These are phyloP conservation scores for Leccinum pachyderme DNA, from an alignment of 1,284 basidiomycete species.

Conservation along the genomic window DNA sequence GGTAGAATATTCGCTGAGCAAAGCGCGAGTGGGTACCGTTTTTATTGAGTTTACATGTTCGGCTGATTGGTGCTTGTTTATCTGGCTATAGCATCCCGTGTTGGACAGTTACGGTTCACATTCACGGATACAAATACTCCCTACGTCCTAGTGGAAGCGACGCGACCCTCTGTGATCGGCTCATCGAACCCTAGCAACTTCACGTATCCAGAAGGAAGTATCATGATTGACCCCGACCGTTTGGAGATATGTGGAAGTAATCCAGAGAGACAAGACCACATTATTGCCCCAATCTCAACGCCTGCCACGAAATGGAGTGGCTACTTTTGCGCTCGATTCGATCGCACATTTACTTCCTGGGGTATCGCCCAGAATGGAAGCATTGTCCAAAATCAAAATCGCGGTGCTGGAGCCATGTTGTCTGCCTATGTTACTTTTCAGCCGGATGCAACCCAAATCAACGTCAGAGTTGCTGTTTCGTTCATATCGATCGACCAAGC, in stretches of 20 bases:
- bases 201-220: constrained; percentile 58
- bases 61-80: constrained; percentile 2
- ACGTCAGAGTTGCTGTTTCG: constrained; percentile 72
- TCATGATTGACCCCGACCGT: constrained; percentile 45
- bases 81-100: constrained; percentile 60
- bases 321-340: constrained; percentile 75
- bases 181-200: constrained; percentile 58
- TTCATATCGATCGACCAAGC: constrained; percentile 81
- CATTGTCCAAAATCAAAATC: constrained; percentile 29
- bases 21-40: constrained; percentile 60
- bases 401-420: constrained; percentile 44
- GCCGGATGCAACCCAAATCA: constrained; percentile 39
- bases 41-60: not conserved
- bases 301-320: constrained; percentile 55
- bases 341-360: constrained; percentile 44
- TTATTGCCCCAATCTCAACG: constrained; percentile 58
- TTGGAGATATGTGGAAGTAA: constrained; percentile 70
- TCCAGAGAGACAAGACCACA: constrained; percentile 73
- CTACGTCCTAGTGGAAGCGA: constrained; percentile 70
- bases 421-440: constrained; percentile 61
- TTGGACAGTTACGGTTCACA: constrained; percentile 75
- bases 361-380: constrained; percentile 54
- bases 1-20: constrained; percentile 62
- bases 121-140: constrained; percentile 51
- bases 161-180: constrained; percentile 61